Base-by-base conservation (phyloP, 1,284 basidiomycete species). In the Cystobasidium pallidum region DNA sequence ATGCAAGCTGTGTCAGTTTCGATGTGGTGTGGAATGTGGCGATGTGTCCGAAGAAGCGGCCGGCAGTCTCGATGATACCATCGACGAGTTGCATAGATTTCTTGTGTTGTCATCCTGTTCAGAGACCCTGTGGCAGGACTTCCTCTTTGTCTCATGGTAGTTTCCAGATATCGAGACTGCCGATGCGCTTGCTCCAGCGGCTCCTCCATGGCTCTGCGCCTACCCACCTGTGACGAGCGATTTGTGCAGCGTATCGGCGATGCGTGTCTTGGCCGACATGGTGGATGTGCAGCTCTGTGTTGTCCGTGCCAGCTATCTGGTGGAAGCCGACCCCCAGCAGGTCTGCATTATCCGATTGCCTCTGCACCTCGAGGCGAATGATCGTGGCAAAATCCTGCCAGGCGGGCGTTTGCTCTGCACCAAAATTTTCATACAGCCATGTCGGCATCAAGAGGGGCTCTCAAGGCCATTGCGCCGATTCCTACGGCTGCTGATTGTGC, bases 391-490 rank as follows among this genome's bases (percentile, higher is more conserved):
- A 41, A 61, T 24, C 62, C 62, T 51, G 62, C 24, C 2, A 21
- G 21, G 15, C 28, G 13, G 24, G 43, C 47, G 49, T 36, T 34
- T 49, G 47, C 62, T 30, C 51, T 26, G 47, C 43, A 28, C 36
- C 64, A 34, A 43, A 45, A 45, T 41, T 54, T 36, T 66, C 51
- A 66, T 55, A 47, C 51, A 66, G 51, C 68, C 34, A 57, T 49
- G 49, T 63, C 61, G 24, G 52, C 49, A 52, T 49, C 67, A 47
- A 59, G 70, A 65, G 74, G 74, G 66, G 91, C 91, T 72, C 85
- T 96, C 77, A 95, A 96, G 84, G 88, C 90, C 68, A 99, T 99
- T 80, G 91, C 96, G 70, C 95, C 96, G 52, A 95, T 99, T 67
- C 95, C 95, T 61, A 95, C 92, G 55, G 91, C 95, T 76, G 84